Evolutionary conservation across 768 basidiomycete species (phyloP).

Genomic region (Tubosaeta brunneosetosa): DNA sequence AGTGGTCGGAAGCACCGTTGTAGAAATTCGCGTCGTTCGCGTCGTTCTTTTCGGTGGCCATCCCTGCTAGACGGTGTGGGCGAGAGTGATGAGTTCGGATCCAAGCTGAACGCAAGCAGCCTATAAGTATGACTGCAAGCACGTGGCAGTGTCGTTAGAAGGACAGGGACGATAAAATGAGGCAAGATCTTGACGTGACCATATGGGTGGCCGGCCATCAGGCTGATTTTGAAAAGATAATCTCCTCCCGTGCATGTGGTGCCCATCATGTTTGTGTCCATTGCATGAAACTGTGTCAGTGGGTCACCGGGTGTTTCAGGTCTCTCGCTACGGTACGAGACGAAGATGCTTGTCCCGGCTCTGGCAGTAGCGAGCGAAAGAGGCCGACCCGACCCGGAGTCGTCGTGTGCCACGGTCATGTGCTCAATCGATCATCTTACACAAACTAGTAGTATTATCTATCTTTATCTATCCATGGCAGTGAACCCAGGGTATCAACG

Average conservation of each 20-base stretch:
- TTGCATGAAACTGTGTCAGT: neutral
- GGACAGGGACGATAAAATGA: neutral
- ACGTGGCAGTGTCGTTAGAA: slow-evolving; percentile 2
- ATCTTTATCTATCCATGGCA: slow-evolving; percentile 7
- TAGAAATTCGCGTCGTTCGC: neutral
- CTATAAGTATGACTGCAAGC: neutral
- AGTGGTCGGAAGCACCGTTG: slow-evolving; percentile 12
- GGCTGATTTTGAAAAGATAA: neutral
- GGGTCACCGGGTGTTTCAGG: neutral
- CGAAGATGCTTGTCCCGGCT: neutral
- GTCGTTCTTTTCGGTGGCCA: slow-evolving; percentile 22
- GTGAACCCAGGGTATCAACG: slow-evolving; percentile 28
- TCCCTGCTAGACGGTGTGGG: neutral
- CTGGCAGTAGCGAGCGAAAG: too few relatives aligned
- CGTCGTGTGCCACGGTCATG: too few relatives aligned
- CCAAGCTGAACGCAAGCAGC: too few relatives aligned
- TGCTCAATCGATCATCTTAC: neutral
- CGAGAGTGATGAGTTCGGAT: too few relatives aligned
- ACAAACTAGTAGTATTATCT: neutral
- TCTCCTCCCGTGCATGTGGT: neutral
- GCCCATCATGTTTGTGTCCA: neutral
- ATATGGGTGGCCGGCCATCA: neutral
- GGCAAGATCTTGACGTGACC: neutral
- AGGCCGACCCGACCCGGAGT: too few relatives aligned
- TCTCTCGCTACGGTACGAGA: neutral